phyloP scores from a whole-genome alignment of 2,329 filamentous ascomycete species.

The Scorias spongiosa region DNA sequence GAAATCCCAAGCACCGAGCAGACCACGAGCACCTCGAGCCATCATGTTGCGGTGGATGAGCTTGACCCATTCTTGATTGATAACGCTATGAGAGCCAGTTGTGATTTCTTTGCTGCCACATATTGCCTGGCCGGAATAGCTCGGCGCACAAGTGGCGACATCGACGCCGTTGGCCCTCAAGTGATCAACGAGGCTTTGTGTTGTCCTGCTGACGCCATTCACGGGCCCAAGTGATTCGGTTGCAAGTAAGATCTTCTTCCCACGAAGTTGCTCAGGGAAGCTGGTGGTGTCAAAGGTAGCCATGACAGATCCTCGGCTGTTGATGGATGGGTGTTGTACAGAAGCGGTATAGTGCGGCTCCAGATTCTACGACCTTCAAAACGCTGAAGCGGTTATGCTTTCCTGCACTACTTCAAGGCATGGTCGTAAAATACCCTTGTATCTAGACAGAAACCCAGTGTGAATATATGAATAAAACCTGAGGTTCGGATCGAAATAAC shows the following conservation, averaged over 20 bases:
- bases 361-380: neutral
- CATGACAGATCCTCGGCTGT: neutral
- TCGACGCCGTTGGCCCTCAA: slow-evolving; percentile 47
- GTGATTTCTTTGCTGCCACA: neutral
- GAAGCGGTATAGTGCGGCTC: neutral
- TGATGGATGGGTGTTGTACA: neutral
- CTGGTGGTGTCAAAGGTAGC: neutral
- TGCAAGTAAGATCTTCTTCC: slow-evolving; percentile 49
- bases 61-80: slow-evolving; percentile 20
- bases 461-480: neutral
- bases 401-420: neutral
- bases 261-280: slow-evolving; percentile 35
- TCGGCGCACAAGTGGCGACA: slow-evolving; percentile 51
- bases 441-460: neutral
- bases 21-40: slow-evolving; percentile 17
- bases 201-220: slow-evolving; percentile 59
- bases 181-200: slow-evolving; percentile 53
- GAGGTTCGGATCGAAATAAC: neutral
- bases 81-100: slow-evolving; percentile 22
- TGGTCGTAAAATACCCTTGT: neutral
- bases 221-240: slow-evolving; percentile 59
- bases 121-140: slow-evolving; percentile 36
- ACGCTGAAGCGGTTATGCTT: neutral
- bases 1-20: slow-evolving; percentile 20
- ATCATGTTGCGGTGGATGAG: slow-evolving; percentile 18